These are phyloP conservation scores for Zymoseptoria crescenta DNA, from an alignment of 2,329 filamentous ascomycete species.

Conservation along the genomic window DNA sequence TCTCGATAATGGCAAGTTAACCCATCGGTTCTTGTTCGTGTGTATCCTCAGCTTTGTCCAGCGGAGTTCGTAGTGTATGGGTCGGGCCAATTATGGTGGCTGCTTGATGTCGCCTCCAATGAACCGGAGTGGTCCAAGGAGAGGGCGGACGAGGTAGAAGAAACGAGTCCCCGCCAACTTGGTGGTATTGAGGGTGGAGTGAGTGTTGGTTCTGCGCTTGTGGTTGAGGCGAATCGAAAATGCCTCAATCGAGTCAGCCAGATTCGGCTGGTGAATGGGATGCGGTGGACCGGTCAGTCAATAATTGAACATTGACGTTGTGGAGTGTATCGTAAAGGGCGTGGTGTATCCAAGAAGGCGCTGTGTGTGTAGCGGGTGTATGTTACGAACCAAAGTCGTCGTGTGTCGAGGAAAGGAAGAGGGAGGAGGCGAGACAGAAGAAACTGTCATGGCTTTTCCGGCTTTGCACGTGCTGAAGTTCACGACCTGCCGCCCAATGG, in stretches of 20 bases:
- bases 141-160: slow-evolving; percentile 74
- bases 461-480: neutral
- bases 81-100: slow-evolving; percentile 76
- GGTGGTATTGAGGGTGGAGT: slow-evolving; percentile 51
- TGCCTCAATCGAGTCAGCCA: slow-evolving; percentile 16
- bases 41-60: slow-evolving; percentile 2
- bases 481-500: neutral
- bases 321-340: neutral
- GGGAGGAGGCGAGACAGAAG: slow-evolving; percentile 4
- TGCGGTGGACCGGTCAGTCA: slow-evolving; percentile 14
- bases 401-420: slow-evolving; percentile 5
- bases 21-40: slow-evolving; percentile 20
- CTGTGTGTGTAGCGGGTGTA: neutral
- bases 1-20: slow-evolving; percentile 15
- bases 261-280: slow-evolving; percentile 7
- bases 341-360: slow-evolving; percentile 3
- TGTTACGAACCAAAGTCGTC: slow-evolving; percentile 10
- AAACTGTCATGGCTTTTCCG: slow-evolving; percentile 3
- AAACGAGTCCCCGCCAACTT: slow-evolving; percentile 87
- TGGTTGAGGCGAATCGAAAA: slow-evolving; percentile 8
- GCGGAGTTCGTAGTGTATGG: slow-evolving; percentile 5
- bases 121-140: slow-evolving; percentile 91
- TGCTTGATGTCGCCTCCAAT: slow-evolving; percentile 90
- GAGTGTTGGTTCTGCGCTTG: slow-evolving; percentile 23
- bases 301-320: slow-evolving; percentile 10